Base-by-base conservation (phyloP, 495 filamentous ascomycete genomes). In the Aspergillus sclerotioniger region DNA sequence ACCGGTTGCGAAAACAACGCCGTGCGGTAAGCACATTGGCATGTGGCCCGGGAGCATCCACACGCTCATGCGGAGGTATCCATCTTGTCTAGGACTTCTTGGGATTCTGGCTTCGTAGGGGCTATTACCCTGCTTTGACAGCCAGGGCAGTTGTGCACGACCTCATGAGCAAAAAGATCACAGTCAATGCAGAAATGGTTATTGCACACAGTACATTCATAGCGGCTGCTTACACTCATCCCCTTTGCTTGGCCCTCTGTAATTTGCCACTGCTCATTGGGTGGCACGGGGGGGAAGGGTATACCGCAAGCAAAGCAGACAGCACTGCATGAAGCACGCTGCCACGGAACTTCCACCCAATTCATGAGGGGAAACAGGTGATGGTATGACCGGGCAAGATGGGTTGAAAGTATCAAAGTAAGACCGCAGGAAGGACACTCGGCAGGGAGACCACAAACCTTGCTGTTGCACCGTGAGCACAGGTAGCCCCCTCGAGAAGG, bases 111-210 rank as follows among this genome's bases (percentile, higher is more conserved):
- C 8, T 52, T 56, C 1, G 19, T 50, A 31, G 51, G 33, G 1
- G 16, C 32, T 17, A 56, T 39, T 21, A 54, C 71, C 53, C 62
- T 78, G 71, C 88, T 90, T 75, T 96, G 89, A 69, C 94, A 98
- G 0, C 92, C 92, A 13, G 94, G 92, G 64, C 94, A 98, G 68
- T 97, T 97, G 70, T 98, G 92, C 43, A 96, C 80, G 4, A 91
- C 84, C 72, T 96, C 90, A 73, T 98, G 94, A 20, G 88, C 87
- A 74, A 90, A 98, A 6, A 97, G 82, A 72, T 98, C 95, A 67
- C 95, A 98, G 69, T 98, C 95, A 62, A 98, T 92, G 79, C 94
- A 98, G 66, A 98, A 98, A 70, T 96, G 91, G 50, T 90, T 87
- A 6, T 79, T 70, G 69, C 94, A 98, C 33, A 82, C 86, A 58